Percentiles rank a stretch among this genome's conserved stretches.
Evolutionary conservation across 345 rosid genomes (phyloP).

Genomic region (Citrus inodora): DNA sequence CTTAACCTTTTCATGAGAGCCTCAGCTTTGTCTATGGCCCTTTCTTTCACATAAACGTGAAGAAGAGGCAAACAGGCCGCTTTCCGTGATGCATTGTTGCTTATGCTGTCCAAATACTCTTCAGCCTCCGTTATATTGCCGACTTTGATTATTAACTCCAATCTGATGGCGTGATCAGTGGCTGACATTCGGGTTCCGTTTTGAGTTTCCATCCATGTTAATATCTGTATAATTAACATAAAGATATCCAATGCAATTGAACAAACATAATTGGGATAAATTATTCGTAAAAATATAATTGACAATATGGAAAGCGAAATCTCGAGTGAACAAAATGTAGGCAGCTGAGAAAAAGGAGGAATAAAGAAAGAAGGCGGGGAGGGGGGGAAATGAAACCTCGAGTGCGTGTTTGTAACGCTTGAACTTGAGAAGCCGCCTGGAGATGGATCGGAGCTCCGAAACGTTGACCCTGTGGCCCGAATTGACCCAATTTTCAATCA

Average conservation of each 20-base stretch:
- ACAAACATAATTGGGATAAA: not conserved
- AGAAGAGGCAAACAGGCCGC: slow-evolving; percentile 52
- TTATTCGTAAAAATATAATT: not conserved
- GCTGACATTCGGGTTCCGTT: slow-evolving; percentile 23
- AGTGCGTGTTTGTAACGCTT: slow-evolving; percentile 47
- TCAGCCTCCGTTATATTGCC: slow-evolving; percentile 41
- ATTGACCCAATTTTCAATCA: slow-evolving; percentile 36
- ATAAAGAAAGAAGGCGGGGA: no score
- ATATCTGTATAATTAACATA: slow-evolving; percentile 27
- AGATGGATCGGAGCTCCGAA: slow-evolving; percentile 43
- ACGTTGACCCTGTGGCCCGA: slow-evolving; percentile 34
- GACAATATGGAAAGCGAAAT: not conserved
- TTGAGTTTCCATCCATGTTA: slow-evolving; percentile 50
- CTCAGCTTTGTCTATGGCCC: slow-evolving; percentile 41
- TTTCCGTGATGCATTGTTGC: slow-evolving; percentile 24
- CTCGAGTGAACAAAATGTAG: not conserved
- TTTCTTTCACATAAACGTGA: slow-evolving; percentile 44
- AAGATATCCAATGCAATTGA: not conserved
- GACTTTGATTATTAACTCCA: slow-evolving; percentile 44
- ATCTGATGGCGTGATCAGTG: slow-evolving; percentile 31
- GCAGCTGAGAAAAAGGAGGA: not conserved
- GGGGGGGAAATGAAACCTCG: slow-evolving; percentile 29
- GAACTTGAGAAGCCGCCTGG: slow-evolving; percentile 29
- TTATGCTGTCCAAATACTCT: slow-evolving; percentile 35
- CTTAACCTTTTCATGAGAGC: slow-evolving; percentile 44